These are phyloP conservation scores for Plenodomus lindquistii DNA, from an alignment of 2,329 filamentous ascomycete genomes.

Conservation along the genomic window DNA sequence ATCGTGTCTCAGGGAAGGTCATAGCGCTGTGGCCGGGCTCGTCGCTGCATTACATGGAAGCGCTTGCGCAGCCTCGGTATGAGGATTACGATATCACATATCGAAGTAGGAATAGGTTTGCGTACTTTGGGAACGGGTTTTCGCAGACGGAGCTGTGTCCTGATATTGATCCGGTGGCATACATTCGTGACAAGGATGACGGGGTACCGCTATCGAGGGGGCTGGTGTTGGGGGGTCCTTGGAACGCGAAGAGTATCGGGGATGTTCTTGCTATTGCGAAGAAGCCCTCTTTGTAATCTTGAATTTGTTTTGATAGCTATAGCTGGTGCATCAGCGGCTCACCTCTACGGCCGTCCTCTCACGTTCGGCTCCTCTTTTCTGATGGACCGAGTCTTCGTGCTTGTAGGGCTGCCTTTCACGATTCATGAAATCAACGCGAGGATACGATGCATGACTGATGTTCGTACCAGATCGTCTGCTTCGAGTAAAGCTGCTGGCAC, in stretches of 20 bases:
- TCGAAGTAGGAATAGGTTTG: slow-evolving; percentile 38
- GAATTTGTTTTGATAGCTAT: background rate
- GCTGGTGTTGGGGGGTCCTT: slow-evolving; percentile 18
- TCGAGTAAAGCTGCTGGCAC: background rate
- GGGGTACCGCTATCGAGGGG: slow-evolving; percentile 33
- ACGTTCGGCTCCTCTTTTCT: background rate
- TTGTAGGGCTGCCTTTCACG: background rate
- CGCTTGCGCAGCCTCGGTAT: slow-evolving; percentile 49
- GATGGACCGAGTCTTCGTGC: background rate
- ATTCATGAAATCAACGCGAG: background rate
- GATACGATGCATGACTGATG: background rate
- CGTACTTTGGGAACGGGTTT: slow-evolving; percentile 46
- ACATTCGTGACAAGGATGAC: slow-evolving; percentile 41
- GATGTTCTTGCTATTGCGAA: background rate
- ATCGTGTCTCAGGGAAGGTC: slow-evolving; percentile 31
- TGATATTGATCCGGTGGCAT: slow-evolving; percentile 43
- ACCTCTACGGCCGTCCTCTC: background rate
- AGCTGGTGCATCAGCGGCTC: background rate
- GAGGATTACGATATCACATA: slow-evolving; percentile 55
- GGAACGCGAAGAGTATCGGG: background rate
- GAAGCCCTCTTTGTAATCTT: background rate
- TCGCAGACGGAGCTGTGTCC: slow-evolving; percentile 40
- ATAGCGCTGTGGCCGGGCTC: slow-evolving; percentile 52
- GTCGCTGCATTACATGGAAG: slow-evolving; percentile 57
- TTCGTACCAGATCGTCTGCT: background rate